phyloP scores from a whole-genome alignment of 1,284 basidiomycete genomes.

The Ganoderma meredithae region DNA sequence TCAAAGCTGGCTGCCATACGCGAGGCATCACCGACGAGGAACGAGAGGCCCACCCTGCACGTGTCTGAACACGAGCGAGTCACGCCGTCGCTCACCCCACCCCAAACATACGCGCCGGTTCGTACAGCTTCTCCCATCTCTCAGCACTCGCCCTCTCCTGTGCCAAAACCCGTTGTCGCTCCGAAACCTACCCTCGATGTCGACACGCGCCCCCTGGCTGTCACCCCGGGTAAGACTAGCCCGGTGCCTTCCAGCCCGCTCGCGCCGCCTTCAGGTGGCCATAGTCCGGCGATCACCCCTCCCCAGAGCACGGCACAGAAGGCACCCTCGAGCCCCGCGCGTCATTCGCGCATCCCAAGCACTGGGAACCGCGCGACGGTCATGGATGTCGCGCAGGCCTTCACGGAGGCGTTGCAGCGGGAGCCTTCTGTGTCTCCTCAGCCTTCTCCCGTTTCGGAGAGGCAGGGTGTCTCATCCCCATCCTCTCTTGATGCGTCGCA shows the following conservation, averaged over 20 bases:
- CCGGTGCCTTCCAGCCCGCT: conserved; percentile 22
- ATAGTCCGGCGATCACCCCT: conserved; percentile 25
- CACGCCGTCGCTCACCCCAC: conserved; percentile 11
- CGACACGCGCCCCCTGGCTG: conserved; percentile 2
- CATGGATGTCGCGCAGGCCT: conserved; percentile 78
- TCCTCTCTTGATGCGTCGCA: conserved; percentile 11
- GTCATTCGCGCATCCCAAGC: conserved; percentile 66
- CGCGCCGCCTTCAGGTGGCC: conserved; percentile 15
- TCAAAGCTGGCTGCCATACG: conserved; percentile 25
- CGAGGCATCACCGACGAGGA: conserved; percentile 24
- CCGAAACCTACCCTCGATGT: conserved; percentile 27
- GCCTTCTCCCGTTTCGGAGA: conserved; percentile 15
- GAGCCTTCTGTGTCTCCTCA: conserved; percentile 14
- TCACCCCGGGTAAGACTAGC: conserved; percentile 17
- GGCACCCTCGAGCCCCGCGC: conserved; percentile 39
- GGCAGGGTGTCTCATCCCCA: conserved; percentile 15
- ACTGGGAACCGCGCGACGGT: conserved; percentile 73
- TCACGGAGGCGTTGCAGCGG: conserved; percentile 47
- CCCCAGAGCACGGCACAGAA: conserved; percentile 30
- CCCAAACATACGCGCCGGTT: conserved; percentile 10
- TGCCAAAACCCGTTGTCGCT: conserved; percentile 14
- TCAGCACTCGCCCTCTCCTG: conserved; percentile 19
- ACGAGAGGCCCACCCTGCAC: conserved; percentile 6
- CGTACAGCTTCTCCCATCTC: conserved; percentile 21
- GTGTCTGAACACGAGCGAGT: background rate